Evolutionary conservation across 352 stramenopile species (phyloP), one percentile per base, ranked within the genome.

Genomic region (Phytopythium aichiense): DNA sequence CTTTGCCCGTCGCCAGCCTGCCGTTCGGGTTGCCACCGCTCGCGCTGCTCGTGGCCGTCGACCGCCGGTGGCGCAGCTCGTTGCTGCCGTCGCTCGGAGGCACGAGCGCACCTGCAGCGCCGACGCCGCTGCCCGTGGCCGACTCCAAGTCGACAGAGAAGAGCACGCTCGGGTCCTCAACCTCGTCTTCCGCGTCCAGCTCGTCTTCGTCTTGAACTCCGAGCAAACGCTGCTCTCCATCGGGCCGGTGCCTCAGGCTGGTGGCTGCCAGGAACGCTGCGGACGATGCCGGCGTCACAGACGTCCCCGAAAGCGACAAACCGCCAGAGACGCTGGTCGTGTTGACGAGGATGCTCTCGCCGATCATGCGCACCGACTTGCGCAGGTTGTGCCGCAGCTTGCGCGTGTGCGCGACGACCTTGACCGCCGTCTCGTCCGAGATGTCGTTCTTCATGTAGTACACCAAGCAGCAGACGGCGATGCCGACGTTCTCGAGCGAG

Each of bases 361-460:
- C 76, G 40, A 88, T 88, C 58, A 80, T 69, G 30, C 76, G 76
- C 52, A 88, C 72, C 12, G 73, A 82, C 65, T 86, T 82, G 53
- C 74, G 73, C 16, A 88, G 61, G 51, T 74, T 81, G 60, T 88
- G 75, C 28, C 78, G 76, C 51, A 82, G 60, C 59, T 70, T 73
- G 22, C 78, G 71, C 52, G 74, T 80, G 64, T 86, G 76, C 40
- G 75, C 74, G 63, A 81, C 66, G 56, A 84, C 76, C 58, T 84
- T 85, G 69, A 83, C 67, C 18, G 67, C 66, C 54, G 78, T 86
- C 37, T 82, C 69, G 60, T 69, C 62, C 42, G 76, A 84, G 38
- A 88, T 79, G 60, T 80, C 76, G 57, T 63, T 76, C 58, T 84
- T 85, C 46, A 72, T 78, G 53, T 74, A 65, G 61, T 82, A 84